Base-by-base conservation (phyloP, 352 stramenopile species). In the Globisporangium alternatum region DNA sequence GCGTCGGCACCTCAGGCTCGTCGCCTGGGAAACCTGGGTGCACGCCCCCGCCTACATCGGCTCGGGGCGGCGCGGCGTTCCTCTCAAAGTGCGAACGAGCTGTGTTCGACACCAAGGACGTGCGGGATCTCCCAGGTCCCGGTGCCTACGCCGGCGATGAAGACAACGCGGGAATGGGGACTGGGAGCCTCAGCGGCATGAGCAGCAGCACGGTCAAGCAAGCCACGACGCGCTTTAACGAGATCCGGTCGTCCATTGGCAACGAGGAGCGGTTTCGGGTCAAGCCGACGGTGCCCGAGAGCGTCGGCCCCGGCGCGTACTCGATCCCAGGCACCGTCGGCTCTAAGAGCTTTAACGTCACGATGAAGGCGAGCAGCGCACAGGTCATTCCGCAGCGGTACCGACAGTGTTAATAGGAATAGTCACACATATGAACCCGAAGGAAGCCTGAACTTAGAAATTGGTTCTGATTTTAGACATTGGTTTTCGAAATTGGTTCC, bases 301-400 rank as follows among this genome's bases (percentile, higher is more conserved):
- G 65, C 7, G 73, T 89, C 35, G 80, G 80, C 0, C 80, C 80
- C 12, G 80, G 80, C 7, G 65, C 78, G 6, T 89, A 89, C 55
- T 65, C 72, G n/a, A 76, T 89, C 25, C 66, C 76, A 21, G 73
- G 71, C 2, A 89, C 78, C 0, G 68, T 89, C n/a, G 80, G 76
- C 17, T 79, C 70, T 28, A 86, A 84, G 64, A 89, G 76, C 62
- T 89, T 89, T 67, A 89, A 89, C 68, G 70, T 88, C 54, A 89
- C 80, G 48, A 85, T 89, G 78, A 58, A 58, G 22, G 31, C 30
- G 10, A 31, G 17, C 31, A 31, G 21, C 31, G 22, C 6, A 5
- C 52, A 58, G 31, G n/a, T 21, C 8, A 7, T 21, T 45, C 52
- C 52, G 3, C 52, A 58, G 31, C 25, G 52, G 31, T 58, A 45